These are phyloP conservation scores for Hortiboletus flavorubellus DNA, from an alignment of 768 basidiomycete genomes.

Conservation along the genomic window DNA sequence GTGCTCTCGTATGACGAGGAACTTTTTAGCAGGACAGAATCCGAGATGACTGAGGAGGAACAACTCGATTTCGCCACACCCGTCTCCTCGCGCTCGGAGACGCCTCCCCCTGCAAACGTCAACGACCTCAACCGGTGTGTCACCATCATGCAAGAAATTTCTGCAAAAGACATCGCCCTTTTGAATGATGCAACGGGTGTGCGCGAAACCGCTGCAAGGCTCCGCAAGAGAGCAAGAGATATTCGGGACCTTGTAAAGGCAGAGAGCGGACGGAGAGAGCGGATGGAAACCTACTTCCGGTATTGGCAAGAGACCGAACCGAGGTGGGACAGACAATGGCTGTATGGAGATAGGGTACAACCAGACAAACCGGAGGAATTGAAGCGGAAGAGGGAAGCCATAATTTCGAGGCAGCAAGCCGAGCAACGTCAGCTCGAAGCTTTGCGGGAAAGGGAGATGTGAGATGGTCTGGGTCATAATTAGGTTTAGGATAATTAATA, in stretches of 20 bases:
- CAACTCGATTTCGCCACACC: conserved; percentile 20
- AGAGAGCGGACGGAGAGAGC: conserved; percentile 22
- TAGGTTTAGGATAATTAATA: not conserved
- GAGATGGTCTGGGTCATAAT: not conserved
- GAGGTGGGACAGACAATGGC: conserved; percentile 25
- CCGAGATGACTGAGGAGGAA: conserved; percentile 22
- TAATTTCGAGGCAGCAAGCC: conserved; percentile 10
- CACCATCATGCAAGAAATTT: conserved; percentile 26
- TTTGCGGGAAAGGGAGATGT: not conserved
- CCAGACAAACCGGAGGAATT: not conserved
- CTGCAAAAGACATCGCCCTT: conserved; percentile 13
- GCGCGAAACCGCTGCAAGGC: conserved; percentile 15
- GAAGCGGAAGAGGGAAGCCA: conserved; percentile 8
- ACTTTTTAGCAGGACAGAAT: conserved; percentile 21
- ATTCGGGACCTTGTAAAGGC: conserved; percentile 22
- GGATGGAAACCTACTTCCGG: conserved; percentile 27
- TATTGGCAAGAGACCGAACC: conserved; percentile 28
- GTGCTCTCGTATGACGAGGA: not conserved
- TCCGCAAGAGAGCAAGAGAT: conserved; percentile 21
- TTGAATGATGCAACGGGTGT: conserved; percentile 9
- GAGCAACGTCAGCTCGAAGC: conserved; percentile 13
- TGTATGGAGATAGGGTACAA: conserved; percentile 15
- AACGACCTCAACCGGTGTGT: conserved; percentile 23
- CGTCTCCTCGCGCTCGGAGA: conserved; percentile 23
- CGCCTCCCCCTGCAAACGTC: conserved; percentile 15